Evolutionary conservation across 2,329 filamentous ascomycete genomes (phyloP), one percentile per base, ranked within the genome.

Genomic region (Cladosporium sp.): DNA sequence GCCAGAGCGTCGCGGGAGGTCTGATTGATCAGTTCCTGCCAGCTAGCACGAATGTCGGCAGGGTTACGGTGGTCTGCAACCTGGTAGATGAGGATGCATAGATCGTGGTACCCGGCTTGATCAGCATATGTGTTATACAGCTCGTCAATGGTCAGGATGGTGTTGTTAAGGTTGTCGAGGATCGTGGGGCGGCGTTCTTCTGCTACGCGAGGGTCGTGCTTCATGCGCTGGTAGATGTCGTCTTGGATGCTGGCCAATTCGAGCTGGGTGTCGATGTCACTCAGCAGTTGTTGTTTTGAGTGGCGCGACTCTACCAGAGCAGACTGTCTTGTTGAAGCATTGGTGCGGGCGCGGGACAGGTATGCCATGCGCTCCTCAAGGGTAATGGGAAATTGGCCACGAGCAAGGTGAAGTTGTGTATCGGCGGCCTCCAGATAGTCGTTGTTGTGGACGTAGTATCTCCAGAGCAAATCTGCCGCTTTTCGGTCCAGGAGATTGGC

Each of bases 161-260:
- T 82, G n/a, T 90, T 89, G 71, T 96, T 86, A 36, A 97, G 82
- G 4, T 56, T 25, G 44, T 79, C 72, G 58, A 89, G 74, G 22
- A 96, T 84, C 57, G 88, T 82, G 0, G 77, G 74, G 66, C 83
- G 84, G 42, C 84, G 83, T 49, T 87, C 83, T 0, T 78, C 74
- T 12, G 80, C 76, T 36, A 97, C 81, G 42, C 94, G 84, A 1
- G 77, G 71, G 63, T 99, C 94, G 9, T 81, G 81, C 68, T 81
- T 84, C 53, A 99, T 77, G 45, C 90, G 83, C 69, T 91, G 88
- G 22, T 97, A 74, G 40, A 97, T 75, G 66, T 99, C 94, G 69
- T 96, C 90, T 72, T 99, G 94, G 54, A 99, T 94, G 68, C 94
- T 93, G 13, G 92, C 93, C 50, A 97, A 85, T 66, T 99, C 94